Evolutionary conservation across 1,284 basidiomycete species (phyloP), one percentile per base, ranked within the genome.

Genomic region (Melampsora larici-populina): DNA sequence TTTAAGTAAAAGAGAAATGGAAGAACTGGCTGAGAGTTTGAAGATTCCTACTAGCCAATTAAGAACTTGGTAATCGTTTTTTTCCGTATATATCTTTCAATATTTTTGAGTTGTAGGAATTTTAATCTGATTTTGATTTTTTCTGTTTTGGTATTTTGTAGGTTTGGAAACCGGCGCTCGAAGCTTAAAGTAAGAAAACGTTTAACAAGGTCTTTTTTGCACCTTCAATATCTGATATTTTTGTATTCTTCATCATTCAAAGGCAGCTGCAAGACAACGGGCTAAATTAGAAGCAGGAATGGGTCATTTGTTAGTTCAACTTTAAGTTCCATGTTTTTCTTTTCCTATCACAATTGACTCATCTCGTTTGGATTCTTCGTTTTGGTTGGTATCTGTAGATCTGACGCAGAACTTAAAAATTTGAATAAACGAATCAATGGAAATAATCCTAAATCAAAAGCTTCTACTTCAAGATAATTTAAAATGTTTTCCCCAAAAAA

Each of bases 211-310:
- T 46, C 11, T 15, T 46, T 15, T 46, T 46, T 17, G 36, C 7
- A 11, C 36, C 36, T 40, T 11, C 36, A 40, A 40, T 11, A 40
- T 40, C 36, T 40, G 15, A 46, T 13, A 15, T 46, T 13, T 46
- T 46, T 9, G 11, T 13, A 15, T 1, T 46, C 3, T 46, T 13
- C 15, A 46, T 46, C 3, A 46, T 46, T 46, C 3, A 46, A 3
- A 46, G 43, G 70, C 70, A 17, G 70, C 70, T 62, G 70, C 70
- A 26, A 36, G 70, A 15, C 70, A 72, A 26, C 60, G 63, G 21
- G 70, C 70, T 29, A 72, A 72, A 60, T 62, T 72, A 49, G 70
- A 72, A 43, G 70, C 70, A 43, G 70, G 70, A 63, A 72, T 72
- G 43, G 60, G 70, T 17, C 70, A 72, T 62, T 64, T 72, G 70